Conservation (phyloP, 2,329 filamentous ascomycete genomes). For the Aspergillus intermedius region DNA sequence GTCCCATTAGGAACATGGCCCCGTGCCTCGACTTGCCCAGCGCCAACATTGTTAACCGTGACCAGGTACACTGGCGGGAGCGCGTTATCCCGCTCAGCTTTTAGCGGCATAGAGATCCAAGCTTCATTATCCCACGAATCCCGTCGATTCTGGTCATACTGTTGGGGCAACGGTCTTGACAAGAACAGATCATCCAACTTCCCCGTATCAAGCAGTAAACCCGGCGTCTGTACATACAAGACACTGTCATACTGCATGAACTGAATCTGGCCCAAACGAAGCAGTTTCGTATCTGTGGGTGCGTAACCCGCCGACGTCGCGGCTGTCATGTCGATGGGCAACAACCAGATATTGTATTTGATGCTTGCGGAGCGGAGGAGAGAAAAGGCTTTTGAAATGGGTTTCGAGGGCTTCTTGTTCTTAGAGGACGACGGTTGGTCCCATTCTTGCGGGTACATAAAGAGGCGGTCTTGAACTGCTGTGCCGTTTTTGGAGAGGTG, state of each 20-base stretch:
- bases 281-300: slow-evolving; percentile 30
- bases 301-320: slow-evolving; percentile 26
- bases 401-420: slow-evolving; percentile 14
- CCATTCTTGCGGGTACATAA: slow-evolving; percentile 43
- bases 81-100: slow-evolving; percentile 22
- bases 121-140: slow-evolving; percentile 35
- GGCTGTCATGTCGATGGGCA: slow-evolving; percentile 35
- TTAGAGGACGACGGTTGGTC: slow-evolving; percentile 23
- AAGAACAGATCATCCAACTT: slow-evolving; percentile 35
- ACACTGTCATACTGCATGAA: slow-evolving; percentile 40
- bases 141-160: slow-evolving; percentile 24
- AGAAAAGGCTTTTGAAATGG: slow-evolving; percentile 28
- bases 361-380: slow-evolving; percentile 34
- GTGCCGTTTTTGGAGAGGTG: slow-evolving; percentile 29
- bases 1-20: slow-evolving; percentile 31
- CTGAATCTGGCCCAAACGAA: slow-evolving; percentile 32
- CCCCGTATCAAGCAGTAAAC: slow-evolving; percentile 31
- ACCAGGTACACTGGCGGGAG: slow-evolving; percentile 33
- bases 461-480: slow-evolving; percentile 34
- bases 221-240: slow-evolving; percentile 38
- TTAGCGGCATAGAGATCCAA: slow-evolving; percentile 32
- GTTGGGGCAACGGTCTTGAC: slow-evolving; percentile 26
- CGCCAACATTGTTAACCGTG: slow-evolving; percentile 31
- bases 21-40: slow-evolving; percentile 29
- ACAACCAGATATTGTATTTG: slow-evolving; percentile 35